phyloP scores from a whole-genome alignment of 164 flowering plant genomes.

The Kingdonia uniflora region DNA sequence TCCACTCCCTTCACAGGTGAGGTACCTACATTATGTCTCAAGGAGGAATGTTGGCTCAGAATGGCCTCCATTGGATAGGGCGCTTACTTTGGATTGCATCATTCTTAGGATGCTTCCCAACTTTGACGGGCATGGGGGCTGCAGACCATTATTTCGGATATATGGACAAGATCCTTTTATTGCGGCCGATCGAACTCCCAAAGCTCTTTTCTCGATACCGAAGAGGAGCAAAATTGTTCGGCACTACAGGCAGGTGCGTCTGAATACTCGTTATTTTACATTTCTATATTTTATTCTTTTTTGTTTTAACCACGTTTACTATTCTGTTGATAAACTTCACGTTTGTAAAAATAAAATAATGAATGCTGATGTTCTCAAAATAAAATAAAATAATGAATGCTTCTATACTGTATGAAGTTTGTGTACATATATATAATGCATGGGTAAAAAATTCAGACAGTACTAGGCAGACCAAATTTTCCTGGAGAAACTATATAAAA shows the following conservation, averaged over 20 bases:
- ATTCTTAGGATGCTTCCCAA: slow-evolving; percentile 71
- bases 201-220: slow-evolving; percentile 54
- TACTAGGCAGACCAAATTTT: too few species aligned
- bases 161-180: slow-evolving; percentile 83
- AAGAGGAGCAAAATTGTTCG: slow-evolving; percentile 54
- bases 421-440: too few species aligned
- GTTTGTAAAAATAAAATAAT: too few species aligned
- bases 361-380: too few species aligned
- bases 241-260: slow-evolving; percentile 61
- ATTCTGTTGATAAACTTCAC: background rate
- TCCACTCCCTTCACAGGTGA: slow-evolving; percentile 83
- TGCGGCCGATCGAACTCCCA: slow-evolving; percentile 43
- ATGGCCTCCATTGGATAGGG: slow-evolving; percentile 91
- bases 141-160: slow-evolving; percentile 70
- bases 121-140: slow-evolving; percentile 67
- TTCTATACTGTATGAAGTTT: too few species aligned
- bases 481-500: too few species aligned
- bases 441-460: too few species aligned
- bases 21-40: slow-evolving; percentile 83
- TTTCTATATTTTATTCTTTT: background rate
- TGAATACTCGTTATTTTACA: background rate
- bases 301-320: background rate
- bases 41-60: slow-evolving; percentile 78
- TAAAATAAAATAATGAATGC: too few species aligned
- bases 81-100: slow-evolving; percentile 73